phyloP scores from a whole-genome alignment of 768 basidiomycete species.

The Dentipellis sp. region DNA sequence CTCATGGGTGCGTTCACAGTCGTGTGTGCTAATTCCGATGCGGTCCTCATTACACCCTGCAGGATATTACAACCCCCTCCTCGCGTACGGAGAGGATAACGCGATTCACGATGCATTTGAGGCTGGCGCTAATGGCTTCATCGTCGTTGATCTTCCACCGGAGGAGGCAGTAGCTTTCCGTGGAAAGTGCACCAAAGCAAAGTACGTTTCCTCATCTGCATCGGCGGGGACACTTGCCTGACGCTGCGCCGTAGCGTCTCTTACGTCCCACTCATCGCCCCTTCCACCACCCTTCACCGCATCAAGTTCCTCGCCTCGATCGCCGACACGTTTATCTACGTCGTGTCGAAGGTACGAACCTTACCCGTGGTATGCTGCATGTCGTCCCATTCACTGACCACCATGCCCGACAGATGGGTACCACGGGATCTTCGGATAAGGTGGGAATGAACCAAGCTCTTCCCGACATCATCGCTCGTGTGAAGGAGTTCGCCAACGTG shows the following conservation, averaged over 20 bases:
- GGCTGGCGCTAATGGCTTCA: constrained; percentile 95
- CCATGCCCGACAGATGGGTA: constrained; percentile 75
- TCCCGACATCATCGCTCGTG: constrained; percentile 75
- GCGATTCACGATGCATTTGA: constrained; percentile 83
- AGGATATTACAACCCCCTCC: constrained; percentile 97
- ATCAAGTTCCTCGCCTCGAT: constrained; percentile 89
- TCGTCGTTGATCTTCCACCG: constrained; percentile 95
- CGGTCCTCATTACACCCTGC: neutral
- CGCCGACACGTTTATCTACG: constrained; percentile 95
- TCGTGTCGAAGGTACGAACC: constrained; percentile 82
- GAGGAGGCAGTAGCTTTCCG: constrained; percentile 92
- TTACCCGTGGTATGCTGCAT: neutral
- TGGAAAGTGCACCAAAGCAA: constrained; percentile 70
- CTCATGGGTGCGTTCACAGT: constrained; percentile 85
- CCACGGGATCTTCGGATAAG: constrained; percentile 82
- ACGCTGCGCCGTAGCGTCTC: constrained; percentile 55
- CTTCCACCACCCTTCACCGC: constrained; percentile 80
- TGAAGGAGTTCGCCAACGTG: constrained; percentile 67
- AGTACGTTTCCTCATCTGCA: constrained; percentile 40
- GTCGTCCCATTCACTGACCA: neutral
- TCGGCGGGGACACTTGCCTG: constrained; percentile 1
- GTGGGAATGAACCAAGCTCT: constrained; percentile 66
- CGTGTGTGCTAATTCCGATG: no score
- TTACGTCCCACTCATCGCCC: constrained; percentile 92
- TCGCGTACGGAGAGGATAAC: constrained; percentile 92